Conservation (phyloP, 2,329 filamentous ascomycete species). For the Myriosclerotinia duriaeana region DNA sequence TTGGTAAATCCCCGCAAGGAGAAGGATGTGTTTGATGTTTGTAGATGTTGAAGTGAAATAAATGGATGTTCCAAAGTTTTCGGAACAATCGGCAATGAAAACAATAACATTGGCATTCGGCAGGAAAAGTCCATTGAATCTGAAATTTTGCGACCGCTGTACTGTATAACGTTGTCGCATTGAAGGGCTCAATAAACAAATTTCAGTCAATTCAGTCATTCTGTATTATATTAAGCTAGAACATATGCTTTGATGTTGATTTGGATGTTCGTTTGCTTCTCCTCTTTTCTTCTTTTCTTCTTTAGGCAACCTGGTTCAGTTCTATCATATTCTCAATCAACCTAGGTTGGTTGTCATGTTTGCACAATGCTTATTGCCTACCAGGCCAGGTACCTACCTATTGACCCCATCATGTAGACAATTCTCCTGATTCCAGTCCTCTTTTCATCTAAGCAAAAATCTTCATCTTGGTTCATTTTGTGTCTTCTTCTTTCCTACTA, state of each 20-base stretch:
- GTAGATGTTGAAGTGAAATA: neutral
- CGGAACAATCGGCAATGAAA: neutral
- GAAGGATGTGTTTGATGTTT: neutral
- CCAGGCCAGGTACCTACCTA: neutral
- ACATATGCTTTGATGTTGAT: too few relatives aligned
- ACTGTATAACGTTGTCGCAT: neutral
- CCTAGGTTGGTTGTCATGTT: neutral
- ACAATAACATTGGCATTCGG: neutral
- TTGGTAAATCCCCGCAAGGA: constrained; percentile 5
- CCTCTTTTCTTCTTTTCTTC: neutral
- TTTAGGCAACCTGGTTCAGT: neutral
- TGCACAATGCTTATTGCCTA: neutral
- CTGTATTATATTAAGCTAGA: too few relatives aligned
- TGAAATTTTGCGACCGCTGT: too few relatives aligned
- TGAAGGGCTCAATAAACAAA: too few relatives aligned
- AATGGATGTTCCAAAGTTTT: neutral
- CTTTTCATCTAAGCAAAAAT: neutral
- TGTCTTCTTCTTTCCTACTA: neutral
- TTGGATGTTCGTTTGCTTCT: neutral
- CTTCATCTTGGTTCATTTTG: neutral
- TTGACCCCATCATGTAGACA: neutral
- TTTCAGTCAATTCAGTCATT: too few relatives aligned
- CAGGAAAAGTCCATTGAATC: neutral
- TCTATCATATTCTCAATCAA: neutral
- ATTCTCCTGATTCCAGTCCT: neutral